Conservation (phyloP, 148 eudicot species). For the Persicaria maculosa region DNA sequence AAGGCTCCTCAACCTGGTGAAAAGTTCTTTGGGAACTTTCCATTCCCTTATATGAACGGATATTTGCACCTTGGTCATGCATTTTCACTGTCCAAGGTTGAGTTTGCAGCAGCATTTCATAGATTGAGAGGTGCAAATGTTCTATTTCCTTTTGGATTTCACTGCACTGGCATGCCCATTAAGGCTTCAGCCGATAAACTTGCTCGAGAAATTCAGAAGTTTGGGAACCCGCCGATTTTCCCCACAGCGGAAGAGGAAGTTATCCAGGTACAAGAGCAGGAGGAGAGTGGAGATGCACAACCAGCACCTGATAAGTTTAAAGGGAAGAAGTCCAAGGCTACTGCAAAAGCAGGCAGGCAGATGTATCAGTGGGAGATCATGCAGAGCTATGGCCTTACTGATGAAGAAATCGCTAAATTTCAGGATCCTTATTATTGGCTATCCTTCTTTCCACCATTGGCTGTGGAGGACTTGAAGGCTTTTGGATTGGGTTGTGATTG, state of each 20-base stretch:
- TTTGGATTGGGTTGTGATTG: constrained; percentile 91
- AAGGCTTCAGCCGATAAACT: constrained; percentile 92
- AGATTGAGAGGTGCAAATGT: too few species aligned
- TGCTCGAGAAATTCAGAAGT: constrained; percentile 53
- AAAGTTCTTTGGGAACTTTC: constrained; percentile 87
- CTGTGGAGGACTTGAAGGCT: constrained; percentile 78
- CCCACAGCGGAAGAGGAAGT: constrained; percentile 45
- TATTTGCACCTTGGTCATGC: constrained; percentile 55
- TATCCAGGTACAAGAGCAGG: constrained; percentile 26
- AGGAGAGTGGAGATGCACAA: constrained; percentile 35
- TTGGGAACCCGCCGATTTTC: constrained; percentile 77
- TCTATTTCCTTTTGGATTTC: constrained; percentile 83
- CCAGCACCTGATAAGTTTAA: constrained; percentile 52
- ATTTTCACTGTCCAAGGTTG: too few species aligned
- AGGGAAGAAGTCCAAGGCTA: constrained; percentile 84
- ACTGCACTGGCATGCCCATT: constrained; percentile 95
- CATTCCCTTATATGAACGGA: constrained; percentile 91
- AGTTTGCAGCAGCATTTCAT: too few species aligned
- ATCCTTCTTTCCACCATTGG: constrained; percentile 63
- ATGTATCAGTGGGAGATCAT: constrained; percentile 91
- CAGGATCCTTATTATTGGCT: constrained; percentile 70
- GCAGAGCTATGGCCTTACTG: constrained; percentile 73
- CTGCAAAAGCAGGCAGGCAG: constrained; percentile 61
- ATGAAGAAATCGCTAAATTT: constrained; percentile 56
- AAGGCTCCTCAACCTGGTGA: constrained; percentile 52